Evolutionary conservation across 2,329 filamentous ascomycete genomes (phyloP).

Genomic region (Blastomyces gilchristii): DNA sequence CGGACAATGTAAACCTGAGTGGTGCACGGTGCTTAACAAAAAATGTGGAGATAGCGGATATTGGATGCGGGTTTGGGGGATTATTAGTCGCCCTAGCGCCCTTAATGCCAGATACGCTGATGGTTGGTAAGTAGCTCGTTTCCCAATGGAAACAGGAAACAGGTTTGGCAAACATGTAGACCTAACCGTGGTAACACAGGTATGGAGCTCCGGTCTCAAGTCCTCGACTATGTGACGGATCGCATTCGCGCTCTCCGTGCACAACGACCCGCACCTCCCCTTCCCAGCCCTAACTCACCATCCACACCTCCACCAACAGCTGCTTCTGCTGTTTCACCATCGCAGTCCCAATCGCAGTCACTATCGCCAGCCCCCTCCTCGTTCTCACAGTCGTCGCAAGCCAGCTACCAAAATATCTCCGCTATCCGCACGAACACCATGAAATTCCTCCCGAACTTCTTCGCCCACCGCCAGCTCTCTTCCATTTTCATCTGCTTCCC

Average conservation of each 20-base stretch:
- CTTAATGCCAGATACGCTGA: constrained; percentile 66
- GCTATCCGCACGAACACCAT: constrained; percentile 91
- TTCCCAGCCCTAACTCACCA: constrained; percentile 8
- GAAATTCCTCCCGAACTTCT: constrained; percentile 99
- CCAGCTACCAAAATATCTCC: constrained; percentile 69
- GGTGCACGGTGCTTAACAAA: constrained; percentile 44
- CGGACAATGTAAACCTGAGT: constrained; percentile 23
- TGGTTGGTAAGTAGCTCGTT: constrained; percentile 55
- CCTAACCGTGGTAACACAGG: constrained; percentile 40
- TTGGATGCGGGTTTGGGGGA: constrained; percentile 93
- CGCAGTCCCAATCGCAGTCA: constrained; percentile 4
- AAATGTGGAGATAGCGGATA: constrained; percentile 85
- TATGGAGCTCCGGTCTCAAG: constrained; percentile 84
- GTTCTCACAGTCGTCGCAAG: background rate
- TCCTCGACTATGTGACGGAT: constrained; percentile 82
- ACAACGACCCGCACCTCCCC: constrained; percentile 29
- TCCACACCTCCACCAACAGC: constrained; percentile 5
- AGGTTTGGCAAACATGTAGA: background rate
- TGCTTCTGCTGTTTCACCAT: constrained; percentile 1
- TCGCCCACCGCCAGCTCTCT: constrained; percentile 64
- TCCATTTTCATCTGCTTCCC: constrained; percentile 98
- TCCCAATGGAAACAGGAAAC: too few relatives aligned
- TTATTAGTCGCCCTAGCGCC: constrained; percentile 77
- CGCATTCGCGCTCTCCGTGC: constrained; percentile 69
- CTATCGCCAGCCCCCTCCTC: constrained; percentile 2